A percentile compares a stretch with the other conserved stretches of the same genome.
Evolutionary conservation across 495 filamentous ascomycete species (phyloP).

Genomic region (Friedmanniomyces endolithicus): DNA sequence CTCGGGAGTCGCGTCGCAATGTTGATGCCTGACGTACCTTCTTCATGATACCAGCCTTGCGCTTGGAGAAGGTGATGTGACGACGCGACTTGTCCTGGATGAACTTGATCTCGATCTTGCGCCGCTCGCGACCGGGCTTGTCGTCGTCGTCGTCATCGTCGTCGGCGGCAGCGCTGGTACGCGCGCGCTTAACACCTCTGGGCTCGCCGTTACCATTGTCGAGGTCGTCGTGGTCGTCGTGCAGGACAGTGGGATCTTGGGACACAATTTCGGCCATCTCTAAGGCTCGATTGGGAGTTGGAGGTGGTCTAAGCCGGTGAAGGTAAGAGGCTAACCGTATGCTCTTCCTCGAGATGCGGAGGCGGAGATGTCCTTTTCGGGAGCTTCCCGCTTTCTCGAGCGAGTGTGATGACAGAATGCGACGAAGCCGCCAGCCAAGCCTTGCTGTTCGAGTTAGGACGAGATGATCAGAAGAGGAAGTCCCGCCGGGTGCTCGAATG

Average conservation of each 20-base stretch:
- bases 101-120: constrained; percentile 99
- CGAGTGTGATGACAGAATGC: not conserved
- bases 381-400: not conserved
- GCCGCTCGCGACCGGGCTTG: constrained; percentile 92
- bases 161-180: constrained; percentile 51
- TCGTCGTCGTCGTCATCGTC: constrained; percentile 99
- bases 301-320: not conserved
- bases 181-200: constrained; percentile 80
- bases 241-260: constrained; percentile 11
- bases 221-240: constrained; percentile 20
- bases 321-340: not conserved
- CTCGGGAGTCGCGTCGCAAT: not conserved
- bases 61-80: constrained; percentile 99
- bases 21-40: constrained; percentile 55
- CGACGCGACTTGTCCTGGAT: constrained; percentile 99
- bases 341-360: not conserved
- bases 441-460: not conserved
- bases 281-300: not conserved
- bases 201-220: constrained; percentile 46
- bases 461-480: not conserved
- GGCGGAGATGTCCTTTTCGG: not conserved
- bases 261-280: constrained; percentile 17
- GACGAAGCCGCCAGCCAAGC: not conserved
- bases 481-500: not conserved
- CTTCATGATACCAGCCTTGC: constrained; percentile 99